These are phyloP conservation scores for Ricinus communis DNA, from an alignment of 345 rosid species.

Conservation along the genomic window DNA sequence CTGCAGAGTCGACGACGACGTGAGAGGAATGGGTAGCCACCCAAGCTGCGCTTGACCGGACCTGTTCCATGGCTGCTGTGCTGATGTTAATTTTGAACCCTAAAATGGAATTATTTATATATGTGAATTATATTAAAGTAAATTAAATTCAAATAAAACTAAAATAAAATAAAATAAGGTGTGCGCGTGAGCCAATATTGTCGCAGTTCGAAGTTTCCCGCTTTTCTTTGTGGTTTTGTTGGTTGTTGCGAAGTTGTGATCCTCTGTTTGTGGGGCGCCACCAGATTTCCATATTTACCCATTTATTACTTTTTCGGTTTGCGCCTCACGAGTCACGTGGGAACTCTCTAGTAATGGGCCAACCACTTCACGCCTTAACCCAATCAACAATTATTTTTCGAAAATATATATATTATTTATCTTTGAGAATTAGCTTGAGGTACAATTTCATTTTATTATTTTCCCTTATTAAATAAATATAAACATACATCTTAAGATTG, in stretches of 20 bases:
- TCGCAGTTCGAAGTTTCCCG: constrained; percentile 40
- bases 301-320: background rate
- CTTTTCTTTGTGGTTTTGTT: constrained; percentile 9
- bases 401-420: no score
- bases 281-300: background rate
- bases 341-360: no score
- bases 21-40: constrained; percentile 62
- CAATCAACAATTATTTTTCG: no score
- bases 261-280: background rate
- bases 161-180: background rate
- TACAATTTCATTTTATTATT: no score
- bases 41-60: constrained; percentile 62
- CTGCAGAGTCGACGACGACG: constrained; percentile 49
- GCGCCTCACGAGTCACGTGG: background rate
- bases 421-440: no score
- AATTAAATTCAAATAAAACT: no score
- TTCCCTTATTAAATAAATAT: no score
- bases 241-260: background rate
- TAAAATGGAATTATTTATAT: background rate
- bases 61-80: constrained; percentile 51
- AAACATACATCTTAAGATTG: no score
- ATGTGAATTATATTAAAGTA: no score
- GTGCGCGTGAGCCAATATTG: background rate
- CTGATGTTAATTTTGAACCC: constrained; percentile 7
- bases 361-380: no score